These are phyloP conservation scores for Closterium sp. DNA, from an alignment of 139 green algal species.

Conservation along the genomic window DNA sequence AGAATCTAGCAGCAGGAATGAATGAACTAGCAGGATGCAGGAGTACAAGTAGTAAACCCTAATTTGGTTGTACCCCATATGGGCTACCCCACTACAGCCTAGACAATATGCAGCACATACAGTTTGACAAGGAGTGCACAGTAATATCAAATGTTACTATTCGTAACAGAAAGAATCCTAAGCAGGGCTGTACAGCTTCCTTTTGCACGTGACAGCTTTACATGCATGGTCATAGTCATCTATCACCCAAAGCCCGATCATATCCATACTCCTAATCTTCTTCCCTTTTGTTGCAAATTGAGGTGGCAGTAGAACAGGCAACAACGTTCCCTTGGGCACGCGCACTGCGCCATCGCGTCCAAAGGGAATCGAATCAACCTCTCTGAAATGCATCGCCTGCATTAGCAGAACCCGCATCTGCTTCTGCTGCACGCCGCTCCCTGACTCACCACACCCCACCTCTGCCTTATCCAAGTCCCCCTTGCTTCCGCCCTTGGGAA, in stretches of 20 bases:
- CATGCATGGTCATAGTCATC: conserved; percentile 34
- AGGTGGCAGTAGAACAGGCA: not conserved
- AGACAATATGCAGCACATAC: too few species aligned
- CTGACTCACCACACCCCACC: not conserved
- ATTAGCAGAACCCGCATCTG: not conserved
- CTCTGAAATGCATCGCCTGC: not conserved
- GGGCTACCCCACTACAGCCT: too few species aligned
- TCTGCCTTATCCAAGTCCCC: not conserved
- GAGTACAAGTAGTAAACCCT: too few species aligned
- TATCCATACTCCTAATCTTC: not conserved
- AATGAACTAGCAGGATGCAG: too few species aligned
- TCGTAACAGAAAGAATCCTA: too few species aligned
- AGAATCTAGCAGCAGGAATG: too few species aligned
- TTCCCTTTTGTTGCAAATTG: not conserved
- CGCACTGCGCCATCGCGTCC: not conserved
- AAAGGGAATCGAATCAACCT: not conserved
- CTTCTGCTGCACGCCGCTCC: not conserved
- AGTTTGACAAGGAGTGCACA: too few species aligned
- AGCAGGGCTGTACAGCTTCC: not conserved
- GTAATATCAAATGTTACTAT: too few species aligned
- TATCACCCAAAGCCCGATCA: conserved; percentile 14
- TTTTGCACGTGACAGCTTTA: conserved; percentile 23
- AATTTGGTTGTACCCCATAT: too few species aligned
- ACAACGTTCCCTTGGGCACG: not conserved
- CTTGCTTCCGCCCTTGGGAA: not conserved